These are phyloP conservation scores for Penicillium sp. DNA, from an alignment of 2,329 filamentous ascomycete species.

Conservation along the genomic window DNA sequence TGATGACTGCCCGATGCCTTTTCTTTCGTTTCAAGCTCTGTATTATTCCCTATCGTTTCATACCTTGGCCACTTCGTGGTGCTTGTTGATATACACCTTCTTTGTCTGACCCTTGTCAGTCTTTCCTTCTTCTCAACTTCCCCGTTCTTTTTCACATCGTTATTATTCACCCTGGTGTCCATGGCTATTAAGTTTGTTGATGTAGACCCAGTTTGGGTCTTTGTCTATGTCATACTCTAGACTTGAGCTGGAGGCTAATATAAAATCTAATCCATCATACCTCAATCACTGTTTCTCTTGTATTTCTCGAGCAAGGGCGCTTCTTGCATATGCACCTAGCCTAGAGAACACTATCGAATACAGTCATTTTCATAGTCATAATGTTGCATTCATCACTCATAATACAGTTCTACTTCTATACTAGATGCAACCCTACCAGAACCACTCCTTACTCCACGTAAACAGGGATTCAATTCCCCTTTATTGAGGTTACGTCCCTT, in stretches of 20 bases:
- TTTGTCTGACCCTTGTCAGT: conserved; percentile 10
- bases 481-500: background rate
- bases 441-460: conserved; percentile 1
- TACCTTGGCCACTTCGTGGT: conserved; percentile 7
- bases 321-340: background rate
- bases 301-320: background rate
- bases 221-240: background rate
- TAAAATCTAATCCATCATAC: conserved; percentile 2
- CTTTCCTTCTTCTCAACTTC: background rate
- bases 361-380: background rate
- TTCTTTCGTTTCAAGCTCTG: conserved; percentile 8
- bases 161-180: background rate
- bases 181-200: background rate
- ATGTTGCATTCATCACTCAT: conserved; percentile 9
- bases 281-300: background rate
- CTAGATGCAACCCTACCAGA: background rate
- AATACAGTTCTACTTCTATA: conserved; percentile 1
- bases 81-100: conserved; percentile 15
- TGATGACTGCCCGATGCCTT: background rate
- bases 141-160: background rate
- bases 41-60: conserved; percentile 18
- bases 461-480: background rate
- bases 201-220: background rate
- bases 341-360: background rate
- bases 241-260: background rate